Percentiles rank a stretch among this genome's conserved stretches.
These are phyloP conservation scores for Thraustochytrium sp. DNA, from an alignment of 352 stramenopile genomes.

Conservation along the genomic window DNA sequence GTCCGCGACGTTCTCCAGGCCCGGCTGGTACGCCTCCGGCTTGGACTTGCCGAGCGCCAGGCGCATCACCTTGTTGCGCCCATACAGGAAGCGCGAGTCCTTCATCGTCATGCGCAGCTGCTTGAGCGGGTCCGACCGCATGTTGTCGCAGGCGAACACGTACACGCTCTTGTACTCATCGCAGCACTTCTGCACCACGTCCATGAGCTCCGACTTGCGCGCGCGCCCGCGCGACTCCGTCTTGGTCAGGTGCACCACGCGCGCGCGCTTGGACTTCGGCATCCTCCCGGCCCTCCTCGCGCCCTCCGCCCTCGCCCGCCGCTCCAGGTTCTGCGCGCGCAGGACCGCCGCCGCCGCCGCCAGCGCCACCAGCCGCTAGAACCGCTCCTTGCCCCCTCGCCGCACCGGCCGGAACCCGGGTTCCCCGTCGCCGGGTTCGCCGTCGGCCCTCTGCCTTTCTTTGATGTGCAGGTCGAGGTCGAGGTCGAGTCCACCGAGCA, in stretches of 20 bases:
- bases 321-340: too few relatives aligned
- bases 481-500: too few relatives aligned
- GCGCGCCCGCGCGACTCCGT: conserved; percentile 90
- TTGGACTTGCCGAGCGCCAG: conserved; percentile 84
- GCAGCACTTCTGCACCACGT: conserved; percentile 82
- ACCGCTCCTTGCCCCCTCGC: too few relatives aligned
- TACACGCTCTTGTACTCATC: conserved; percentile 86
- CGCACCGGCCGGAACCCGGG: too few relatives aligned
- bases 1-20: conserved; percentile 77
- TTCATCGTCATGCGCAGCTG: conserved; percentile 93
- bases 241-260: conserved; percentile 85
- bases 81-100: conserved; percentile 88
- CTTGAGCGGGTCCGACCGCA: conserved; percentile 97
- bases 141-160: conserved; percentile 96
- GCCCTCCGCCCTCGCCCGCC: neutral
- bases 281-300: neutral
- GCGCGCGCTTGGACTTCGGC: conserved; percentile 53
- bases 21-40: conserved; percentile 86
- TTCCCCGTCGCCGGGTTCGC: too few relatives aligned
- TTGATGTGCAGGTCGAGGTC: too few relatives aligned
- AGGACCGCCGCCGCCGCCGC: too few relatives aligned
- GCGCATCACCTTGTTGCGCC: conserved; percentile 98
- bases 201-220: conserved; percentile 89
- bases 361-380: too few relatives aligned
- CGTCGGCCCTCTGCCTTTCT: too few relatives aligned